Conservation (phyloP, 805 yeast species). For the Wickerhamiella alocasiicola region DNA sequence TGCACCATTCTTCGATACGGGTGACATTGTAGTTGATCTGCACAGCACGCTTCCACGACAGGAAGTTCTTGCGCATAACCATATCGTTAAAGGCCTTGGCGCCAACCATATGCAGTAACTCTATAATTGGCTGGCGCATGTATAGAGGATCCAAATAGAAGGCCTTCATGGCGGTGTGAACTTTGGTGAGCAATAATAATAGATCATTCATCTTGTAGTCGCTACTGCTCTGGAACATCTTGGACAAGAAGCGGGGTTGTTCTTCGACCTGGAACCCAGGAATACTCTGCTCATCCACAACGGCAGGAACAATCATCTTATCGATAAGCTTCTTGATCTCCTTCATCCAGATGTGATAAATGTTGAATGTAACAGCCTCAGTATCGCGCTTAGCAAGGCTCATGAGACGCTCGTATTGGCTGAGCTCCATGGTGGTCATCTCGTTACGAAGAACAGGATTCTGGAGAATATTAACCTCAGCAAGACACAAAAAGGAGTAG, state of each 20-base stretch:
- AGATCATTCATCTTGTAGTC: conserved; percentile 91
- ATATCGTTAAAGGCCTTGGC: conserved; percentile 91
- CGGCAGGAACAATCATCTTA: conserved; percentile 89
- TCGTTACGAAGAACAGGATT: conserved; percentile 69
- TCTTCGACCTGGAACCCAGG: conserved; percentile 94
- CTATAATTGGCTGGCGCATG: conserved; percentile 70
- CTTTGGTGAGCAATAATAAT: conserved; percentile 74
- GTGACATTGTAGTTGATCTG: conserved; percentile 95
- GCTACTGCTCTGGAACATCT: conserved; percentile 54
- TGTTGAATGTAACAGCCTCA: conserved; percentile 82
- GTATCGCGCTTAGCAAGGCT: conserved; percentile 89
- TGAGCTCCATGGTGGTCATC: conserved; percentile 81
- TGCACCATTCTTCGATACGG: conserved; percentile 96
- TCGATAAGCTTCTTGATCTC: conserved; percentile 83
- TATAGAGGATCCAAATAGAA: conserved; percentile 79
- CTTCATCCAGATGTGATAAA: conserved; percentile 95
- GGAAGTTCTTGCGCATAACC: conserved; percentile 84
- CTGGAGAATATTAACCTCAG: conserved; percentile 80
- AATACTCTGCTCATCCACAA: conserved; percentile 82
- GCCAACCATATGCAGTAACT: conserved; percentile 74
- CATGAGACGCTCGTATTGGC: conserved; percentile 77
- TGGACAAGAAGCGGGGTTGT: conserved; percentile 64
- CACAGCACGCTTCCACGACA: conserved; percentile 95
- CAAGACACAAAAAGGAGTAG: conserved; percentile 86
- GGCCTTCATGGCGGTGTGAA: conserved; percentile 85